phyloP scores from a whole-genome alignment of 805 yeast genomes.

The Tetrapisispora taiwanensis region DNA sequence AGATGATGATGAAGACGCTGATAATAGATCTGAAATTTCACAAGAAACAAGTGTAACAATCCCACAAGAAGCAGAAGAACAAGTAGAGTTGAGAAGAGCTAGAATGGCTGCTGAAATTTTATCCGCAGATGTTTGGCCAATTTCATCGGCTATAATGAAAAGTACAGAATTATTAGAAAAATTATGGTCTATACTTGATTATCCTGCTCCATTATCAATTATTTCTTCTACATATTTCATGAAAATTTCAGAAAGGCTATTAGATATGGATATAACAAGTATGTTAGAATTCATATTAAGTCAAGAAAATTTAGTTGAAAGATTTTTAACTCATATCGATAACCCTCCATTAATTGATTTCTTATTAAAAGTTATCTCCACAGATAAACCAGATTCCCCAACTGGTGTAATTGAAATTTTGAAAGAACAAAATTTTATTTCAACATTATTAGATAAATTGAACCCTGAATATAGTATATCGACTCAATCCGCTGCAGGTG shows the following conservation, averaged over 20 bases:
- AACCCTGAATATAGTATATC: conserved; percentile 59
- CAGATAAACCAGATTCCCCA: conserved; percentile 83
- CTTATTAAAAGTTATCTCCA: conserved; percentile 75
- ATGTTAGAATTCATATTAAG: conserved; percentile 59
- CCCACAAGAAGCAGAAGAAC: conserved; percentile 31
- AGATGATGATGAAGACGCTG: conserved; percentile 11
- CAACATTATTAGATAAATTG: conserved; percentile 59
- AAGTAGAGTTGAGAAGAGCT: conserved; percentile 36
- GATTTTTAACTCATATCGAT: conserved; percentile 77
- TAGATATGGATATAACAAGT: conserved; percentile 81
- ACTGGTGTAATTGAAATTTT: conserved; percentile 77
- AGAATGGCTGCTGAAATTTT: conserved; percentile 80
- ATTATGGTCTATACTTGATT: conserved; percentile 74
- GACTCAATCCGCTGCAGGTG: conserved; percentile 89
- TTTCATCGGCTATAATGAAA: conserved; percentile 83
- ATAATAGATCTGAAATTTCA: conserved; percentile 17
- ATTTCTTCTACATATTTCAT: conserved; percentile 79
- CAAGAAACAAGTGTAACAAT: conserved; percentile 25
- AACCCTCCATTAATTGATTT: conserved; percentile 94
- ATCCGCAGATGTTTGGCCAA: conserved; percentile 87
- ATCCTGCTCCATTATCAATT: conserved; percentile 56
- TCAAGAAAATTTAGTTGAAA: conserved; percentile 62
- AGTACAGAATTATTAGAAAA: conserved; percentile 51
- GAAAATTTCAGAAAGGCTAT: conserved; percentile 80
- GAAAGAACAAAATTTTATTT: conserved; percentile 62